Percentiles rank a stretch among this genome's conserved stretches.
These are phyloP conservation scores for Chondrostereum purpureum DNA, from an alignment of 1,284 basidiomycete genomes.

Conservation along the genomic window DNA sequence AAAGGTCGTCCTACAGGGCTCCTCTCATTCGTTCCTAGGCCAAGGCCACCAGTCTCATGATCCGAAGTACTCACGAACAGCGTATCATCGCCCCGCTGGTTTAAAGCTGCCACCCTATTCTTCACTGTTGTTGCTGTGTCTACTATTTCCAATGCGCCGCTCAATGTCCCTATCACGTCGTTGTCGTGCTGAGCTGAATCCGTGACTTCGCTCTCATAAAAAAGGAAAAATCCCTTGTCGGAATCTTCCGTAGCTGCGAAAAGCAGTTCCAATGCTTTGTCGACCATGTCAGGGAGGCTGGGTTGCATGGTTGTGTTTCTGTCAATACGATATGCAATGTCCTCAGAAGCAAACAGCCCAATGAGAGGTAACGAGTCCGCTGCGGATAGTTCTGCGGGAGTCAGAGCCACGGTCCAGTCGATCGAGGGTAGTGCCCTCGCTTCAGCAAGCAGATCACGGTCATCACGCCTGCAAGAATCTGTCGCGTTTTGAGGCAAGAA, in stretches of 20 bases:
- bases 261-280: slow-evolving; percentile 1
- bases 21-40: not conserved
- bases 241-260: not conserved
- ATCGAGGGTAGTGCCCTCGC: not conserved
- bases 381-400: not conserved
- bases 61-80: slow-evolving; percentile 2
- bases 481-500: not conserved
- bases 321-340: not conserved
- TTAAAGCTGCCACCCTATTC: not conserved
- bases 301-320: not conserved
- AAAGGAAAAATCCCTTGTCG: slow-evolving; percentile 1
- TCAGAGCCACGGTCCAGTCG: not conserved
- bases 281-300: slow-evolving; percentile 1
- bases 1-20: not conserved
- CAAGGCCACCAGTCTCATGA: slow-evolving; percentile 1
- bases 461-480: not conserved
- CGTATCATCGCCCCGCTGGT: not conserved
- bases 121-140: not conserved
- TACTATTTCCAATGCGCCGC: not conserved
- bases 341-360: not conserved
- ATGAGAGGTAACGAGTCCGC: not conserved
- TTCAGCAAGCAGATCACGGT: not conserved
- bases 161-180: not conserved
- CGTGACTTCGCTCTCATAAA: slow-evolving; percentile 1
- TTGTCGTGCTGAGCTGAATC: slow-evolving; percentile 2